A percentile compares a stretch with the other conserved stretches of the same genome.
Conservation (phyloP, 1,139 yeast genomes). For the Candida tropicalis region DNA sequence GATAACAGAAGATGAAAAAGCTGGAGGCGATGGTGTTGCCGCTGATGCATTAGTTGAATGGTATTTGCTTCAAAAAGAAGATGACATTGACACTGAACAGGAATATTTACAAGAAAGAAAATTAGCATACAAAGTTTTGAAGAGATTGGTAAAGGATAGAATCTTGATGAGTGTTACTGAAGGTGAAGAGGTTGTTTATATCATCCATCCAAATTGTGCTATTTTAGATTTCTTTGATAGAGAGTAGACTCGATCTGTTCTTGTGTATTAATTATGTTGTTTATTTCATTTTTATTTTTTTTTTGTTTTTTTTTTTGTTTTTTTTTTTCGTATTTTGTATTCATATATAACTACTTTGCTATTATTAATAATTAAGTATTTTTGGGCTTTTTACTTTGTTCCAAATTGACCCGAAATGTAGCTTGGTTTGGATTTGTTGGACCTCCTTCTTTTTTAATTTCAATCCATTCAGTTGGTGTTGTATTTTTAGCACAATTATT, state of each 20-base stretch:
- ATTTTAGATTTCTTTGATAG: slow-evolving; percentile 59
- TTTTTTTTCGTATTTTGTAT: no score
- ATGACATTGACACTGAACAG: slow-evolving; percentile 66
- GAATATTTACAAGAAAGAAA: slow-evolving; percentile 73
- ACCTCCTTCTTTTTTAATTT: slow-evolving; percentile 7
- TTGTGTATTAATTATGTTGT: background rate
- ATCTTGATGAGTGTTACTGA: slow-evolving; percentile 82
- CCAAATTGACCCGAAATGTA: slow-evolving; percentile 14
- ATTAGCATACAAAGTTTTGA: slow-evolving; percentile 78
- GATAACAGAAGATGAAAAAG: slow-evolving; percentile 59
- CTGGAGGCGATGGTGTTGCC: slow-evolving; percentile 67
- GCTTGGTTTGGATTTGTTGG: slow-evolving; percentile 8
- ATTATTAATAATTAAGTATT: background rate
- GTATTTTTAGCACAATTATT: slow-evolving; percentile 55
- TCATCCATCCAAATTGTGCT: slow-evolving; percentile 89
- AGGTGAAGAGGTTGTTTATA: slow-evolving; percentile 56
- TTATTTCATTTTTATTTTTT: background rate
- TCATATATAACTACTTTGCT: background rate
- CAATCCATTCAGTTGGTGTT: slow-evolving; percentile 32
- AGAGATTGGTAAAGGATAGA: slow-evolving; percentile 82
- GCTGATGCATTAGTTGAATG: slow-evolving; percentile 73
- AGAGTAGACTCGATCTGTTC: background rate
- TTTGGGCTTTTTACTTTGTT: slow-evolving; percentile 4
- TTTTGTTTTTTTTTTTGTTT: background rate
- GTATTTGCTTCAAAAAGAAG: slow-evolving; percentile 79